Evolutionary conservation across 2,329 filamentous ascomycete species (phyloP).

Genomic region (Clonostachys rosea): DNA sequence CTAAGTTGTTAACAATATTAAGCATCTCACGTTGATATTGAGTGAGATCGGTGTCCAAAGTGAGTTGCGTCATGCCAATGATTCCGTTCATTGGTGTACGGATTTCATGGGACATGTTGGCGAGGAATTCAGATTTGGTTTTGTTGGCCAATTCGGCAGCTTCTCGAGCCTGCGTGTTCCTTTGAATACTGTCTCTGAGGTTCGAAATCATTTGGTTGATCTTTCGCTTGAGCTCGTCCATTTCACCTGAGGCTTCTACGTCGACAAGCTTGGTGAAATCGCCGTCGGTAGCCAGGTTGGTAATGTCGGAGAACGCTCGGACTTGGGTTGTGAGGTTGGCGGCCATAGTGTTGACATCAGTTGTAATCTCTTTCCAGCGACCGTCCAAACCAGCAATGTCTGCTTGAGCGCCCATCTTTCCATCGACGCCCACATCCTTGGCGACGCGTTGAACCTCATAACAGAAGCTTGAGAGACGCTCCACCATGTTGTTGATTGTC

Average conservation of each 20-base stretch:
- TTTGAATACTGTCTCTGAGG: conserved; percentile 89
- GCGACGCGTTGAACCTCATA: conserved; percentile 94
- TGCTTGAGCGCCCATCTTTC: conserved; percentile 97
- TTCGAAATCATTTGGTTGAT: conserved; percentile 99
- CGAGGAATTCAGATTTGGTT: conserved; percentile 96
- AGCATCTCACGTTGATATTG: conserved; percentile 97
- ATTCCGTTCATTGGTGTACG: conserved; percentile 97
- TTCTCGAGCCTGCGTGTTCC: conserved; percentile 92
- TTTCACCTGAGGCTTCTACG: conserved; percentile 94
- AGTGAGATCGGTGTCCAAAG: conserved; percentile 89
- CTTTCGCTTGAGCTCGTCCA: conserved; percentile 98
- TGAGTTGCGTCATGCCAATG: conserved; percentile 96
- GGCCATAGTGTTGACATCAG: conserved; percentile 92
- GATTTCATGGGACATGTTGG: conserved; percentile 99
- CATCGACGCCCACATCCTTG: conserved; percentile 94
- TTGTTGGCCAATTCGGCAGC: conserved; percentile 95
- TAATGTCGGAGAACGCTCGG: conserved; percentile 95
- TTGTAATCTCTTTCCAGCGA: conserved; percentile 97
- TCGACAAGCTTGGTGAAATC: conserved; percentile 97
- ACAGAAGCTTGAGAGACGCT: conserved; percentile 89
- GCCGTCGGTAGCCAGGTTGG: conserved; percentile 93
- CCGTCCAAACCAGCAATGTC: conserved; percentile 90
- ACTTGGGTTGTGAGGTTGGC: conserved; percentile 85
- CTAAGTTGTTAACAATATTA: conserved; percentile 95
- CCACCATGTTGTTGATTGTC: conserved; percentile 99